phyloP scores from a whole-genome alignment of 805 yeast genomes.

The Yamadazyma insecticola region DNA sequence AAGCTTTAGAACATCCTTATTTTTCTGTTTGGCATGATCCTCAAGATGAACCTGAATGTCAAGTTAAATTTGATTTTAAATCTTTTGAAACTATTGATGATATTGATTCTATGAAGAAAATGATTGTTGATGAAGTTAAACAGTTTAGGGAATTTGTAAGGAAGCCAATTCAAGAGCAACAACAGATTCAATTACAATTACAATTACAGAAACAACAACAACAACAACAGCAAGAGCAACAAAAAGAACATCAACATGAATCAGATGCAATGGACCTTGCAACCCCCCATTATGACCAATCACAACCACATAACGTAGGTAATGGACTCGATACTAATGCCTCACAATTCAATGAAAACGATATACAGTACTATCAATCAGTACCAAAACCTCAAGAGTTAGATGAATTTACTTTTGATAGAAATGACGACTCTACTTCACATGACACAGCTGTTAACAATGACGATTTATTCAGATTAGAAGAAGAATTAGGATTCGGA shows the following conservation, averaged over 20 bases:
- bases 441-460: conserved; percentile 11
- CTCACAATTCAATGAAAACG: conserved; percentile 12
- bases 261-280: conserved; percentile 10
- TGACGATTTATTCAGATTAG: conserved; percentile 32
- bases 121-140: conserved; percentile 77
- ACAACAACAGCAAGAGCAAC: conserved; percentile 10
- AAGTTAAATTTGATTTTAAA: conserved; percentile 72
- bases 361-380: conserved; percentile 27
- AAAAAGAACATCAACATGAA: conserved; percentile 8
- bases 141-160: conserved; percentile 78
- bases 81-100: conserved; percentile 83
- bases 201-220: conserved; percentile 27
- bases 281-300: conserved; percentile 8
- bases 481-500: conserved; percentile 43
- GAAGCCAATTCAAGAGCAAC: conserved; percentile 59
- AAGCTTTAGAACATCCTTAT: conserved; percentile 89
- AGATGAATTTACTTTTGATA: conserved; percentile 29
- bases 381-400: conserved; percentile 43
- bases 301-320: conserved; percentile 12
- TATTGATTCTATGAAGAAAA: conserved; percentile 63
- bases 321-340: conserved; percentile 15
- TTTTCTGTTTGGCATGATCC: conserved; percentile 93
- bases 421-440: conserved; percentile 7
- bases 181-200: conserved; percentile 33
- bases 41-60: conserved; percentile 82